These are phyloP conservation scores for Glycine tomentella DNA, from an alignment of 306 rosid species.

Conservation along the genomic window DNA sequence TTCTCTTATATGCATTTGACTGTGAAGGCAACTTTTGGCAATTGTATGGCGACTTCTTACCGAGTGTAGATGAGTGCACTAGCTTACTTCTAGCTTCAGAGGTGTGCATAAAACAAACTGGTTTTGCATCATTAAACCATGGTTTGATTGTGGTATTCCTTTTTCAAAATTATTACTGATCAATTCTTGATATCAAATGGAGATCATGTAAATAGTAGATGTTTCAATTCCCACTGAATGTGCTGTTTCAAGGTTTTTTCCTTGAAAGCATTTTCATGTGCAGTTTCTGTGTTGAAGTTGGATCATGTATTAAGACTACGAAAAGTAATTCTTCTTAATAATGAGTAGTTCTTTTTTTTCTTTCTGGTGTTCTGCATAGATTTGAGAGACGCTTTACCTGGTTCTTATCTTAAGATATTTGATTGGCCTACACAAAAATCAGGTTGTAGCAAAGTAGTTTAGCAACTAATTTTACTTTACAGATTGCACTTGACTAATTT, in stretches of 20 bases:
- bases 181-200: neutral
- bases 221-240: slow-evolving; percentile 36
- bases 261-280: slow-evolving; percentile 4
- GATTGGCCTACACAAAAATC: neutral
- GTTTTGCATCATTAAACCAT: neutral
- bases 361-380: slow-evolving; percentile 30
- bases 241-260: slow-evolving; percentile 18
- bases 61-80: slow-evolving; percentile 85
- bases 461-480: slow-evolving; percentile 14
- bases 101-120: slow-evolving; percentile 53
- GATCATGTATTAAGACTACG: slow-evolving; percentile 17
- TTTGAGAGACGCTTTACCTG: neutral
- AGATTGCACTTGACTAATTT: slow-evolving; percentile 1
- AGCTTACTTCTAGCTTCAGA: slow-evolving; percentile 91
- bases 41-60: slow-evolving; percentile 88
- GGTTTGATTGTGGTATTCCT: slow-evolving; percentile 7
- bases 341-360: neutral
- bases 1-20: slow-evolving; percentile 83
- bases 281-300: slow-evolving; percentile 2
- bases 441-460: neutral
- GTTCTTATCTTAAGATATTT: slow-evolving; percentile 18
- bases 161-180: slow-evolving; percentile 13
- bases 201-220: slow-evolving; percentile 11
- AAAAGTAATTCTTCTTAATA: slow-evolving; percentile 3
- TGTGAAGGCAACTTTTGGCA: slow-evolving; percentile 92